A percentile compares a stretch with the other conserved stretches of the same genome.
phyloP scores from a whole-genome alignment of 2,329 filamentous ascomycete genomes.

The Daldinia sp. region DNA sequence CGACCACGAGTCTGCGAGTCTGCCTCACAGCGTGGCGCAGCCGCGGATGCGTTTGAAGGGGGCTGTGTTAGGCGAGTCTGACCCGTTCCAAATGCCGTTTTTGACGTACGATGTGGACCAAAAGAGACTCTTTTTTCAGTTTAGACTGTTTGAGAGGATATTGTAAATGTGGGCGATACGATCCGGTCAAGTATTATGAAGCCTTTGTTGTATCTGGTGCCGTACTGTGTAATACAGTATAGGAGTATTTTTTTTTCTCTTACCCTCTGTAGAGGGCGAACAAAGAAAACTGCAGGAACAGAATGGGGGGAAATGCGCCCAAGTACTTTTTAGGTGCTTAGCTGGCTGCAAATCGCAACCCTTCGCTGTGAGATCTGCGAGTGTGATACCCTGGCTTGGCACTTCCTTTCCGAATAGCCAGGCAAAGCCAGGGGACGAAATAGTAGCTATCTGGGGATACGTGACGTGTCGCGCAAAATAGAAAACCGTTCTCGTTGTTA shows the following conservation, averaged over 20 bases:
- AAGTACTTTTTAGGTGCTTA: constrained; percentile 5
- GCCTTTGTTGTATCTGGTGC: constrained; percentile 17
- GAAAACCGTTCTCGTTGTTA: constrained; percentile 20
- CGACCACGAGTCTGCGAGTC: constrained; percentile 51
- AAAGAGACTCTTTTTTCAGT: constrained; percentile 20
- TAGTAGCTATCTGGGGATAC: constrained; percentile 24
- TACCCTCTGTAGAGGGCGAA: constrained; percentile 1
- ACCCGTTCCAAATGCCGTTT: constrained; percentile 42
- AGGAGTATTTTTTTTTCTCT: neutral
- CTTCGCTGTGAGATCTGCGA: constrained; percentile 40
- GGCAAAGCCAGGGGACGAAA: constrained; percentile 28
- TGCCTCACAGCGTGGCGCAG: constrained; percentile 52
- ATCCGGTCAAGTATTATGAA: constrained; percentile 19
- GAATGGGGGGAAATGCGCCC: constrained; percentile 1
- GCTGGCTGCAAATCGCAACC: constrained; percentile 29
- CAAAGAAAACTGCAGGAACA: constrained; percentile 10
- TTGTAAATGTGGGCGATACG: constrained; percentile 17
- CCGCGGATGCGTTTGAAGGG: constrained; percentile 45
- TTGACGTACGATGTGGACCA: constrained; percentile 37
- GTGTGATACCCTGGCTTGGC: constrained; percentile 39
- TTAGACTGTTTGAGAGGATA: constrained; percentile 16
- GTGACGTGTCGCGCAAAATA: constrained; percentile 39
- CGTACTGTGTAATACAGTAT: constrained; percentile 12
- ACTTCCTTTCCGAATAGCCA: constrained; percentile 25
- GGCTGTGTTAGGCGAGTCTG: constrained; percentile 50